Percentiles rank a stretch among this genome's conserved stretches.
Evolutionary conservation across 2,329 filamentous ascomycete genomes (phyloP).

Genomic region (Sporothrix mexicana): DNA sequence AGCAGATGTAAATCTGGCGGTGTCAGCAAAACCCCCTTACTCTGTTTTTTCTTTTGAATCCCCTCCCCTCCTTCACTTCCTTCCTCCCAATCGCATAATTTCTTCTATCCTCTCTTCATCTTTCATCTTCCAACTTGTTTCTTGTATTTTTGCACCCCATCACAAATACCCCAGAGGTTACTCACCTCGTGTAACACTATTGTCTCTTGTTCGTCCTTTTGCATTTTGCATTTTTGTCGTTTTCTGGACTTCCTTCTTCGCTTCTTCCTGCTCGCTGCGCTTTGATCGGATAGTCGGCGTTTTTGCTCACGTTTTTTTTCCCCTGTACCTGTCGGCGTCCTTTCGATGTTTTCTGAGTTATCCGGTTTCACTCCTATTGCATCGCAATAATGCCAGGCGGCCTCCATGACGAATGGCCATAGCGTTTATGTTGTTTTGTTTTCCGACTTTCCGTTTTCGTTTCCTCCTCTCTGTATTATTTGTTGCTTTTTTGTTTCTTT

Average conservation of each 20-base stretch:
- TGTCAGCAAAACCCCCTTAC: neutral
- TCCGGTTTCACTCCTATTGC: slow-evolving; percentile 21
- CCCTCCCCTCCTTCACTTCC: neutral
- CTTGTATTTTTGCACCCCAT: slow-evolving; percentile 26
- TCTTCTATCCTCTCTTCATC: neutral
- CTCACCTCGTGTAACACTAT: slow-evolving; percentile 29
- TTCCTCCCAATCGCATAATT: slow-evolving; percentile 14
- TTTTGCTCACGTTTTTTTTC: neutral
- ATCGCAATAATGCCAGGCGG: slow-evolving; percentile 32
- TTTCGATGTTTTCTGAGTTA: slow-evolving; percentile 2
- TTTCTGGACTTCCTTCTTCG: neutral
- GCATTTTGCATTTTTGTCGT: neutral
- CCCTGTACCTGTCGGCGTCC: neutral
- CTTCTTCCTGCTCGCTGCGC: neutral
- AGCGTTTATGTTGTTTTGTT: neutral
- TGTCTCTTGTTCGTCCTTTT: slow-evolving; percentile 30
- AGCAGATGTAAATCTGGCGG: slow-evolving; percentile 52
- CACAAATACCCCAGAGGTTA: slow-evolving; percentile 32
- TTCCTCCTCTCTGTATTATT: neutral
- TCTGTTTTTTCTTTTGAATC: neutral
- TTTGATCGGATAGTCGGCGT: slow-evolving; percentile 20
- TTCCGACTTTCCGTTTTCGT: neutral
- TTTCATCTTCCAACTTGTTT: neutral
- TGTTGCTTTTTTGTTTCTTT: neutral
- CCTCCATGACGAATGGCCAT: slow-evolving; percentile 32